Conservation (phyloP, 2,329 filamentous ascomycete genomes). For the Coniochaeta sp. region DNA sequence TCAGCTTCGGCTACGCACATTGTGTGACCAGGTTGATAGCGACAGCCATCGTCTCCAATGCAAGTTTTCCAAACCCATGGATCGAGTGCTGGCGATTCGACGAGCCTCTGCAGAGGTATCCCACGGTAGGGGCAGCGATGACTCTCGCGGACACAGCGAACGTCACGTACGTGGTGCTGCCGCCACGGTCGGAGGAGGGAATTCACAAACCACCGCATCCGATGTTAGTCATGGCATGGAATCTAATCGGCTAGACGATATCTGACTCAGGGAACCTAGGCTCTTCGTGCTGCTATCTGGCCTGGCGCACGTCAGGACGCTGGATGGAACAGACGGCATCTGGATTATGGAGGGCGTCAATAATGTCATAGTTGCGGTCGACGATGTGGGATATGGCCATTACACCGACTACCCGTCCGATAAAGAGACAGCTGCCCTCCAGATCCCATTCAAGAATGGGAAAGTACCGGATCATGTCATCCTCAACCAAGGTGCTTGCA, state of each 20-base stretch:
- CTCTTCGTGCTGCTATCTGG: slow-evolving; percentile 10
- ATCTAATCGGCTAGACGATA: not conserved
- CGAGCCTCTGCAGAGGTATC: slow-evolving; percentile 6
- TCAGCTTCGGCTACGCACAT: not conserved
- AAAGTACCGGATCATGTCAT: slow-evolving; percentile 7
- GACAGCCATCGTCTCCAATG: not conserved
- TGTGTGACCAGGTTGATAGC: not conserved
- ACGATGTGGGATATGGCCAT: slow-evolving; percentile 16
- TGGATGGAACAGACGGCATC: slow-evolving; percentile 3
- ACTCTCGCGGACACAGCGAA: slow-evolving; percentile 7
- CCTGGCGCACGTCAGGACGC: slow-evolving; percentile 6
- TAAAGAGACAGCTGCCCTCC: slow-evolving; percentile 15
- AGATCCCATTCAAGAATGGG: slow-evolving; percentile 16
- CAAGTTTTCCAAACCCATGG: not conserved
- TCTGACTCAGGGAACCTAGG: slow-evolving; percentile 1
- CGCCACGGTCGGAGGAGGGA: slow-evolving; percentile 8
- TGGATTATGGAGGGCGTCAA: slow-evolving; percentile 10
- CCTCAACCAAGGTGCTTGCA: not conserved
- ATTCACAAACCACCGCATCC: slow-evolving; percentile 10
- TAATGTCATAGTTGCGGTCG: slow-evolving; percentile 16
- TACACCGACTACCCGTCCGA: slow-evolving; percentile 18
- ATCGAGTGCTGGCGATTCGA: slow-evolving; percentile 9
- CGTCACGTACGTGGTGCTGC: slow-evolving; percentile 10
- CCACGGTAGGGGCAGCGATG: slow-evolving; percentile 7
- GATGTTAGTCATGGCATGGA: slow-evolving; percentile 5